Base-by-base conservation (phyloP, 495 filamentous ascomycete genomes). In the Hypoxylon fragiforme region DNA sequence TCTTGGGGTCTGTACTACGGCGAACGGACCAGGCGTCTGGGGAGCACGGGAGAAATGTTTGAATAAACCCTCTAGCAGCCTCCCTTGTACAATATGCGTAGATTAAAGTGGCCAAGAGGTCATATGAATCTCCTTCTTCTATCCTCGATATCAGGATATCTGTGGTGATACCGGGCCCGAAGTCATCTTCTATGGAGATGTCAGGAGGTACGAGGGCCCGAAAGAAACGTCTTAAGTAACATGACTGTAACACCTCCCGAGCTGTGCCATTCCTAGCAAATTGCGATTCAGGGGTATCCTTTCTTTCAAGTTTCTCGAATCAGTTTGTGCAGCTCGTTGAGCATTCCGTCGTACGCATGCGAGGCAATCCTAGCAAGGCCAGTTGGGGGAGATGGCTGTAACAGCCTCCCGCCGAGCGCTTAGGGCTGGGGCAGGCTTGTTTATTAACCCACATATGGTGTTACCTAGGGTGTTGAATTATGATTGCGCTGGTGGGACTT, bases 71-170 rank as follows among this genome's bases (percentile, higher is more conserved):
- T 39, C 65, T 58, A 7, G 65, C 68, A 11, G 67, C 51, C 15
- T 67, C 57, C 39, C 72, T 53, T 14, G 40, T 63, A 32, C 66
- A 73, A 7, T 47, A 32, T 1, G 52, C 63, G 26, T 65, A 70
- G 1, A 72, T 62, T 16, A 72, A 22, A 28, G 62, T 63, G 6
- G 69, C 69, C 11, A 72, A 44, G 34, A 70, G 70, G 16, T 59
- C 41, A 42, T 67, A 40, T 1, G 70, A 60, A 6, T 61, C 9
- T 26, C 62, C 50, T 19, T 69, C 47, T 31, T 50, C 34, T 8
- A 67, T 41, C n/a, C 62, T 50, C 9, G 16, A 36, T 3, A 62
- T 36, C 3, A 72, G 46, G 7, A 51, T 30, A 11, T 54, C 45
- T 14, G 58, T 45, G 2, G 42, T 47, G 12, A 54, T 36, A 7